phyloP scores from a whole-genome alignment of 2,329 filamentous ascomycete species.

The Chaetomiaceae sp. region DNA sequence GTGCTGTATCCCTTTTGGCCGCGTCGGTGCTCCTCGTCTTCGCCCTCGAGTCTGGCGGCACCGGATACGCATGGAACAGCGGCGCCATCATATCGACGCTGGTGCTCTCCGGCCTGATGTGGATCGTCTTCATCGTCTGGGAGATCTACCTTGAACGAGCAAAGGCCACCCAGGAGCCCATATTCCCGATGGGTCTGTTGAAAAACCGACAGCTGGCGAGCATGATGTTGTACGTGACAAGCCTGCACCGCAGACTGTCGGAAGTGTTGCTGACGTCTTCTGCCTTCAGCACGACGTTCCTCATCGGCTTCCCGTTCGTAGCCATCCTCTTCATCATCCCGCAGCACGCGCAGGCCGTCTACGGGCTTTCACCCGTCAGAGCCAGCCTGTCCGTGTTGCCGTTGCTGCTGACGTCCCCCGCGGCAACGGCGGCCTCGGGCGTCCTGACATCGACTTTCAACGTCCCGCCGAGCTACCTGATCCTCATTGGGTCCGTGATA shows the following conservation, averaged over 20 bases:
- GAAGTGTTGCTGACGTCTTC: not conserved
- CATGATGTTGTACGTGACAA: constrained; percentile 29
- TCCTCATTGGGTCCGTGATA: constrained; percentile 26
- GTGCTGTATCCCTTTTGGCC: constrained; percentile 32
- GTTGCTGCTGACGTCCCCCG: constrained; percentile 29
- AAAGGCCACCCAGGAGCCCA: constrained; percentile 25
- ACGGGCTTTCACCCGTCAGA: constrained; percentile 26
- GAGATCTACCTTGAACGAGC: constrained; percentile 17
- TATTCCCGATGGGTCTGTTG: constrained; percentile 32
- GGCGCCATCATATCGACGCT: constrained; percentile 31
- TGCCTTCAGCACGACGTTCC: constrained; percentile 22
- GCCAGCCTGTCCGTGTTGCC: constrained; percentile 31
- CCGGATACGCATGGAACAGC: constrained; percentile 37
- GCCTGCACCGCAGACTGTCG: no score
- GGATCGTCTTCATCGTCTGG: constrained; percentile 28
- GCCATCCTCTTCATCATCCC: constrained; percentile 32
- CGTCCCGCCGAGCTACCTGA: constrained; percentile 28
- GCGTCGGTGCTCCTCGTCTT: constrained; percentile 41
- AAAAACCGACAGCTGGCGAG: constrained; percentile 28
- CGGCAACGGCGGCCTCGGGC: constrained; percentile 28
- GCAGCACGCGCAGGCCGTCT: constrained; percentile 32
- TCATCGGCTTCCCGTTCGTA: constrained; percentile 32
- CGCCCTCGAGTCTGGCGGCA: constrained; percentile 39
- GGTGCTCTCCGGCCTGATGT: constrained; percentile 21
- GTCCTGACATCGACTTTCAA: constrained; percentile 26